phyloP scores from a whole-genome alignment of 108 stramenopile species.

The Discostella stelligeroides region DNA sequence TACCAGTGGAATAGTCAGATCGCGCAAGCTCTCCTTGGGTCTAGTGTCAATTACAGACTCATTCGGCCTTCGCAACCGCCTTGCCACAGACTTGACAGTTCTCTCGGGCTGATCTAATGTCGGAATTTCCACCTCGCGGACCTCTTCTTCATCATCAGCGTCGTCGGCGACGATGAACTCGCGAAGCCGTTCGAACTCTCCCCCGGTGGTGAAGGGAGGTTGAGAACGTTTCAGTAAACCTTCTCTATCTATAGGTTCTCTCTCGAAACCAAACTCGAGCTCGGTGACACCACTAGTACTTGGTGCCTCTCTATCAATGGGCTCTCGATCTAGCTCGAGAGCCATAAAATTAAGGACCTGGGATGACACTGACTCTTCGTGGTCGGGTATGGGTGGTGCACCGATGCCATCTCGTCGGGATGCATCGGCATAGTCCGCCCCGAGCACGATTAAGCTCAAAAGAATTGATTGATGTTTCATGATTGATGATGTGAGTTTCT shows the following conservation, averaged over 20 bases:
- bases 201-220: too few species aligned
- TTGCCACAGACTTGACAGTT: not conserved
- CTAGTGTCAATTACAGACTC: not conserved
- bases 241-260: too few species aligned
- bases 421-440: not conserved
- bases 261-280: too few species aligned
- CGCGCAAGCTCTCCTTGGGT: not conserved
- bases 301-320: not conserved
- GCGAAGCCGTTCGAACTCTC: too few species aligned
- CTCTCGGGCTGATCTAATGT: too few species aligned
- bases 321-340: not conserved
- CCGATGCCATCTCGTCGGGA: not conserved
- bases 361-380: conserved; percentile 1
- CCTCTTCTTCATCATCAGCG: not conserved
- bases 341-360: not conserved
- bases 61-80: not conserved
- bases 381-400: not conserved
- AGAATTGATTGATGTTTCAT: too few species aligned
- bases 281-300: too few species aligned
- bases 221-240: too few species aligned
- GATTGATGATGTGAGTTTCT: too few species aligned
- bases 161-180: too few species aligned
- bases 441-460: not conserved
- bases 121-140: too few species aligned
- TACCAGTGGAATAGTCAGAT: not conserved